phyloP scores from a whole-genome alignment of 257 asterid genomes.

The Solanum appendiculatum region DNA sequence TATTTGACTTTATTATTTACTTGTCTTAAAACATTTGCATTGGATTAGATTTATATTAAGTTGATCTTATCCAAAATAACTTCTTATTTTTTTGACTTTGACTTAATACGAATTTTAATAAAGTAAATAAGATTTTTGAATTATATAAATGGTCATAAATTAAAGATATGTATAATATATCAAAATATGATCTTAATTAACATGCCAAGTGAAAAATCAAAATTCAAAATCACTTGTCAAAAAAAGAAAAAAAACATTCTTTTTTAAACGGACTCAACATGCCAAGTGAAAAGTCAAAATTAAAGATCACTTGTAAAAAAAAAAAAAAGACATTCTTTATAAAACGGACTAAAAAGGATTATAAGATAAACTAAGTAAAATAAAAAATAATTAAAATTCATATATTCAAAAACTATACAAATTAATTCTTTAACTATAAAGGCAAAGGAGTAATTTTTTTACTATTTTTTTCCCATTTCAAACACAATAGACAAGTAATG shows the following conservation, averaged over 20 bases:
- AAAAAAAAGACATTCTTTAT: too few species aligned
- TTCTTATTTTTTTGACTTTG: too few species aligned
- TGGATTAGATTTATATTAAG: not conserved
- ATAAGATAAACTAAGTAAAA: too few species aligned
- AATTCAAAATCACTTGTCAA: not conserved
- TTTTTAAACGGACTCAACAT: too few species aligned
- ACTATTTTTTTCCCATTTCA: not conserved
- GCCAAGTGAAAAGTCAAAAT: not conserved
- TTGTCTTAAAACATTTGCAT: not conserved
- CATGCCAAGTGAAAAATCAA: not conserved
- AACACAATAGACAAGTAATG: not conserved
- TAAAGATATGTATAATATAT: not conserved
- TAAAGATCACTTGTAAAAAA: not conserved
- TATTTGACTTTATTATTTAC: not conserved
- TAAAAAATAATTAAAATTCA: too few species aligned
- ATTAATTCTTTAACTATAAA: too few species aligned
- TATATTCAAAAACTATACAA: not conserved
- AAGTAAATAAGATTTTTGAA: too few species aligned
- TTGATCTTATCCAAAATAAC: not conserved
- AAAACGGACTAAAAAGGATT: too few species aligned
- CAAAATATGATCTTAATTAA: not conserved
- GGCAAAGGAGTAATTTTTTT: not conserved
- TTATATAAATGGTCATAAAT: not conserved
- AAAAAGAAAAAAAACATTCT: too few species aligned
- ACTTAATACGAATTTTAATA: too few species aligned